phyloP scores from a whole-genome alignment of 2,329 filamentous ascomycete genomes.

The Aphanoascus verrucosus region DNA sequence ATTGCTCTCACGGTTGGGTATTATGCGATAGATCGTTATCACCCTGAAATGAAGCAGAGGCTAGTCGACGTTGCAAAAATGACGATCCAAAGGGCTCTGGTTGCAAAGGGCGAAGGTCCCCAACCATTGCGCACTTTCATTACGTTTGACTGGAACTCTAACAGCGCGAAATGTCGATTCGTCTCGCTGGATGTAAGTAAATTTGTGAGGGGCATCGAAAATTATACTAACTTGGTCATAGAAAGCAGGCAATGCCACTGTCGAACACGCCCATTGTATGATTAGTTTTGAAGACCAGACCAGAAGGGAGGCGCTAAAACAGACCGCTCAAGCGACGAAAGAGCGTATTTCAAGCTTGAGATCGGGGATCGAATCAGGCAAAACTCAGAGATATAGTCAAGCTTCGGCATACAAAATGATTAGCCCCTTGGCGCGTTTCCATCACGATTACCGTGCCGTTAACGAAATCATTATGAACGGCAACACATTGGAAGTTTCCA shows the following conservation, averaged over 20 bases:
- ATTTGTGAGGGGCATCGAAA: not conserved
- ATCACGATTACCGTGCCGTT: conserved; percentile 36
- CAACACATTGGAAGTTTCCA: conserved; percentile 12
- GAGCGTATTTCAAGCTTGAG: not conserved
- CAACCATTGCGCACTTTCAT: conserved; percentile 16
- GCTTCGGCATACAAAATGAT: conserved; percentile 34
- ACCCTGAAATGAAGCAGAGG: conserved; percentile 10
- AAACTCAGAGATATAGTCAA: conserved; percentile 15
- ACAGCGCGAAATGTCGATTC: conserved; percentile 12
- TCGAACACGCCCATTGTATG: conserved; percentile 19
- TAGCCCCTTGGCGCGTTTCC: conserved; percentile 47
- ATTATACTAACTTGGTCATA: not conserved
- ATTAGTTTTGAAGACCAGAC: conserved; percentile 17
- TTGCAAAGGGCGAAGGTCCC: conserved; percentile 13
- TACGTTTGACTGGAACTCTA: conserved; percentile 16
- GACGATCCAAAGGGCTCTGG: conserved; percentile 20
- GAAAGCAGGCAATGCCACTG: conserved; percentile 2
- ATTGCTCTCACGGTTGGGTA: conserved; percentile 19
- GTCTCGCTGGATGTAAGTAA: conserved; percentile 17
- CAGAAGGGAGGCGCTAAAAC: conserved; percentile 15
- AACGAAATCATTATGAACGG: conserved; percentile 20
- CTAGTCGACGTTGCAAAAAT: conserved; percentile 20
- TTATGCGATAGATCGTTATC: conserved; percentile 16
- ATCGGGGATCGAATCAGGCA: conserved; percentile 11
- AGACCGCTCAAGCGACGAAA: not conserved